Evolutionary conservation across 352 stramenopile species (phyloP).

Genomic region (Pilasporangium apinafurcum): DNA sequence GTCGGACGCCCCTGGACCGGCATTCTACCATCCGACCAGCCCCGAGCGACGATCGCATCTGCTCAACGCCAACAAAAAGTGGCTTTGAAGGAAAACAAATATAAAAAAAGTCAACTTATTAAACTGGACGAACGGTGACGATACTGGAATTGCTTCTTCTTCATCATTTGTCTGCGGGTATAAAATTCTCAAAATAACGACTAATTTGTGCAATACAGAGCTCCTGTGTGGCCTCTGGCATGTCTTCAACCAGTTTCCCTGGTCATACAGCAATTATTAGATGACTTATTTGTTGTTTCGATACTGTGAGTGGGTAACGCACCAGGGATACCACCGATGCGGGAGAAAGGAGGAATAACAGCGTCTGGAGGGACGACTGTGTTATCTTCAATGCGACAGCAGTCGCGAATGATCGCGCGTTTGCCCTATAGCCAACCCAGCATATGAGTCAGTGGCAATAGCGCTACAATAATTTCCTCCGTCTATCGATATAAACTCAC

Average conservation of each 20-base stretch:
- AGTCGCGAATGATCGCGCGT: conserved; percentile 78
- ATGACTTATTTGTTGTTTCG: background rate
- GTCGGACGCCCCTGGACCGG: conserved; percentile 34
- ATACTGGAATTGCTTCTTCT: background rate
- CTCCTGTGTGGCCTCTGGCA: conserved; percentile 79
- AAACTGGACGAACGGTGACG: background rate
- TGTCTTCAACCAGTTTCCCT: conserved; percentile 70
- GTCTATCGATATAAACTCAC: too few species aligned
- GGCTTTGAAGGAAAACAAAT: conserved; percentile 27
- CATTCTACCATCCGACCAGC: conserved; percentile 56
- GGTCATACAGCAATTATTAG: background rate
- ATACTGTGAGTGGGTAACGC: background rate
- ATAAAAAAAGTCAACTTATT: background rate
- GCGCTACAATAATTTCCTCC: too few species aligned
- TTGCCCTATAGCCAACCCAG: conserved; percentile 47
- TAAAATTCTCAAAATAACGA: conserved; percentile 85
- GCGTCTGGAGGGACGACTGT: conserved; percentile 69
- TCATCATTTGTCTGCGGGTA: conserved; percentile 23
- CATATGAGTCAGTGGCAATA: background rate
- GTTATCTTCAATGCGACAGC: conserved; percentile 79
- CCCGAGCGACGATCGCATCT: conserved; percentile 56
- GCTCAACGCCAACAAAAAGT: conserved; percentile 79
- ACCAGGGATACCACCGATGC: conserved; percentile 70
- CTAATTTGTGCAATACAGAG: conserved; percentile 64
- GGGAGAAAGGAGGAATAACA: conserved; percentile 73